Evolutionary conservation across 352 stramenopile species (phyloP).

Genomic region (Pythium utonaiense): DNA sequence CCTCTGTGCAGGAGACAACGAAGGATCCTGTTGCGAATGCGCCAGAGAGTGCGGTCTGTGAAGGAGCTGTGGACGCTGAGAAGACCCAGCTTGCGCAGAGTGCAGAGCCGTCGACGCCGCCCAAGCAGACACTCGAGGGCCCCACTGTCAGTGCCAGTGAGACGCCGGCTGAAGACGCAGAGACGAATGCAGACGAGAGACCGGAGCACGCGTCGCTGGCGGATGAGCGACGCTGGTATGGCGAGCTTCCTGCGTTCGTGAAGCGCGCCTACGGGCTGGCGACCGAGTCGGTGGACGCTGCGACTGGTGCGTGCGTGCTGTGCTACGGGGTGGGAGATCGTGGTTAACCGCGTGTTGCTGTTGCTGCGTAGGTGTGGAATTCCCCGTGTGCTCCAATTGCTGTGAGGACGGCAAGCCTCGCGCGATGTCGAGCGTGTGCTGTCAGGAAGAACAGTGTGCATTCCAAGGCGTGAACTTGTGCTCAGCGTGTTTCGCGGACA

Average conservation of each 20-base stretch:
- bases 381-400: neutral
- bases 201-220: slow-evolving; percentile 6
- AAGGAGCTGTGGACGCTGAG: neutral
- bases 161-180: neutral
- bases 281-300: neutral
- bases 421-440: slow-evolving; percentile 16
- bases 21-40: no score
- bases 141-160: neutral
- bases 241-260: slow-evolving; percentile 13
- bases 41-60: no score
- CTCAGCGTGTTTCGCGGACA: slow-evolving; percentile 6
- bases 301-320: neutral
- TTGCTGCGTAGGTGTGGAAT: neutral
- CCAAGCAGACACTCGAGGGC: neutral
- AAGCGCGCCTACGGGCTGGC: slow-evolving; percentile 2
- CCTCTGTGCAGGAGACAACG: neutral
- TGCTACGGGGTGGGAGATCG: no score
- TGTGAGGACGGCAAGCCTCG: neutral
- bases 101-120: neutral
- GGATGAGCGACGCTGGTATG: slow-evolving; percentile 10
- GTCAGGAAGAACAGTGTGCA: slow-evolving; percentile 7
- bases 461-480: slow-evolving; percentile 5
- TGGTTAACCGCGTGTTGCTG: neutral
- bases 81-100: neutral
- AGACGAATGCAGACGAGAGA: neutral